Evolutionary conservation across 2,329 filamentous ascomycete species (phyloP), one percentile per base, ranked within the genome.

Genomic region (Tolypocladium guangdongense): DNA sequence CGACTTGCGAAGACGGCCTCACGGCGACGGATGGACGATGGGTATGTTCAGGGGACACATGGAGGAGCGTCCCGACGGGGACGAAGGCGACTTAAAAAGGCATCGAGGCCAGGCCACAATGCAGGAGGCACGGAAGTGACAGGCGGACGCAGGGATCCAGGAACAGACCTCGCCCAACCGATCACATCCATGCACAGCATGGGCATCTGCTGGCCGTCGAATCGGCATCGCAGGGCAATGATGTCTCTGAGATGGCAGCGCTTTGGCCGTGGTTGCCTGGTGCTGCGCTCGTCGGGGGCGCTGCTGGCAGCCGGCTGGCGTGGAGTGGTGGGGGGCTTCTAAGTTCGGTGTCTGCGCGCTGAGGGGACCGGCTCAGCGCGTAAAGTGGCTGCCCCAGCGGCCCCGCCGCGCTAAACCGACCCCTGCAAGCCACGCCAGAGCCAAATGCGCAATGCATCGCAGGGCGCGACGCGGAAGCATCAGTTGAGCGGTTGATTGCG

Each of bases 341-440:
- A 20, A 18, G 35, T 11, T n/a, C 22, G 43, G 24, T n/a, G 43
- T 47, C 27, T 32, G 30, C 20, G 20, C 33, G 8, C 47, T 20
- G 38, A 18, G 22, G 49, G 36, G 11, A 14, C 30, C 12, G 18
- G 50, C 32, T 38, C 51, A 54, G 41, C 55, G 57, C 56, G 57
- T 59, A 55, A 54, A 57, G 55, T 57, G 57, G 51, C 33, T 53
- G 54, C 56, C 54, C 52, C 39, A 50, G 33, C 48, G 49, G 43
- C 43, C 43, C 24, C 43, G 27, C 43, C n/a, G 43, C 7, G 43
- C 43, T 46, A 41, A 39, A 27, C 27, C 27, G 60, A 63, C 32
- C 47, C 47, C 32, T 49, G 47, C 20, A 36, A 24, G 32, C n/a
- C 47, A 33, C 2, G 27, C 20, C 22, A 38, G n/a, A 38, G 36